These are phyloP conservation scores for Fusarium stilboides DNA, from an alignment of 2,329 filamentous ascomycete species.

Conservation along the genomic window DNA sequence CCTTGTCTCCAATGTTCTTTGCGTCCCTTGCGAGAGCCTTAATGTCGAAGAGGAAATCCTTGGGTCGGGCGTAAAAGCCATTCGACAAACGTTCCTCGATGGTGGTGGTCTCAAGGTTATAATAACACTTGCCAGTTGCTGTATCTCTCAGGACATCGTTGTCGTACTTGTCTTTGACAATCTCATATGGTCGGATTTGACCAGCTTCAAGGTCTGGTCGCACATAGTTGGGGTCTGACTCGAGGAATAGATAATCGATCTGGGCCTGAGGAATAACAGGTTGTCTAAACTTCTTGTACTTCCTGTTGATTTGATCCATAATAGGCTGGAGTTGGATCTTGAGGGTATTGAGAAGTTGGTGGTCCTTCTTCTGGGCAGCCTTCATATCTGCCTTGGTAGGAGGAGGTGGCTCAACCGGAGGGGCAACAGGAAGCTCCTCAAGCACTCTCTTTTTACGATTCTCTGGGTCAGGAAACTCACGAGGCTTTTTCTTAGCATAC, in stretches of 20 bases:
- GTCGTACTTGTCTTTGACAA: conserved; percentile 84
- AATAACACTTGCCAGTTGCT: conserved; percentile 86
- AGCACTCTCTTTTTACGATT: conserved; percentile 90
- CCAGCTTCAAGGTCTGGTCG: conserved; percentile 67
- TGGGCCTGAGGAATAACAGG: conserved; percentile 81
- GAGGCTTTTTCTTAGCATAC: conserved; percentile 84
- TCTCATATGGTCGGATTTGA: conserved; percentile 82
- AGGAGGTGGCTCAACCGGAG: conserved; percentile 76
- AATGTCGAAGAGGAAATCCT: conserved; percentile 91
- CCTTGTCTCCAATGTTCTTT: conserved; percentile 84
- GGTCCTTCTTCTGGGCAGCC: conserved; percentile 84
- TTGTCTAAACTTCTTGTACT: conserved; percentile 89
- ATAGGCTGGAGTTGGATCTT: conserved; percentile 93
- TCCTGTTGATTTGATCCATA: conserved; percentile 95
- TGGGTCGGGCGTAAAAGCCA: conserved; percentile 92
- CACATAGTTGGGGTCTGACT: conserved; percentile 82
- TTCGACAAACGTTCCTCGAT: conserved; percentile 98
- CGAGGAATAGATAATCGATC: conserved; percentile 87
- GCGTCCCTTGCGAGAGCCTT: conserved; percentile 88
- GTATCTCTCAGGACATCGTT: conserved; percentile 83
- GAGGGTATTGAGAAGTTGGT: conserved; percentile 85
- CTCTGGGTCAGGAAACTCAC: conserved; percentile 88
- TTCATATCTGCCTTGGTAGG: conserved; percentile 85
- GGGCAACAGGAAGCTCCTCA: conserved; percentile 82
- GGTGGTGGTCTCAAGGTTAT: conserved; percentile 92